Evolutionary conservation across 2,329 filamentous ascomycete genomes (phyloP), one percentile per base, ranked within the genome.

Genomic region (Shiraia bambusicola): DNA sequence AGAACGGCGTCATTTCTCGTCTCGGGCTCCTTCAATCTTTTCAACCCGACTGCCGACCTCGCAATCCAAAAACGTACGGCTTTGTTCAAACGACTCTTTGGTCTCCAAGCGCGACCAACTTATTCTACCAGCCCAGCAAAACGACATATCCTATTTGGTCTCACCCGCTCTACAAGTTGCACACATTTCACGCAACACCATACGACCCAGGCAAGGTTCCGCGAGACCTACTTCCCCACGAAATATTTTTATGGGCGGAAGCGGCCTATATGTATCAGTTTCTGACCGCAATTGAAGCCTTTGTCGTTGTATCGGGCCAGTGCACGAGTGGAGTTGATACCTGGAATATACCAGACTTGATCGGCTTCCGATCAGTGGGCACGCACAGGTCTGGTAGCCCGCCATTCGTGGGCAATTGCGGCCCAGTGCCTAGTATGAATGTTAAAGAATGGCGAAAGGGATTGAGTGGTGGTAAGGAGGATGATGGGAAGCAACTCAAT

Each of bases 21-120:
- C 35, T 52, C 19, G 40, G 37, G 22, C 41, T 52, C 24, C 40
- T 52, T n/a, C 50, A 50, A 47, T 43, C 43, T 9, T 14, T 35
- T 34, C 24, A 25, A 11, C 40, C 32, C 12, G 28, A 29, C 27
- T 16, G 10, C 13, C 13, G 24, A 27, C 8, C 28, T 12, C 16
- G 26, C 8, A 6, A 16, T 13, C 32, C 12, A 29, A 6, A 9
- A 13, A 16, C 9, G 6, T 42, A 46, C 19, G 16, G 34, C 8
- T 26, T 40, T 8, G 25, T 13, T 14, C 40, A 45, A 16, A 22
- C 16, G 10, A 29, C 32, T 15, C 35, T 49, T 13, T 51, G 50
- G 48, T 11, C 28, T 26, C 11, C 16, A 2, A 28, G 14, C 8
- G 32, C 26, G 16, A 24, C 14, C 22, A 10, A 14, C n/a, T 11